Percentiles rank a stretch among this genome's conserved stretches.
Evolutionary conservation across 176 grass and related monocot genomes (phyloP).

Genomic region (Oryza glumipatula): DNA sequence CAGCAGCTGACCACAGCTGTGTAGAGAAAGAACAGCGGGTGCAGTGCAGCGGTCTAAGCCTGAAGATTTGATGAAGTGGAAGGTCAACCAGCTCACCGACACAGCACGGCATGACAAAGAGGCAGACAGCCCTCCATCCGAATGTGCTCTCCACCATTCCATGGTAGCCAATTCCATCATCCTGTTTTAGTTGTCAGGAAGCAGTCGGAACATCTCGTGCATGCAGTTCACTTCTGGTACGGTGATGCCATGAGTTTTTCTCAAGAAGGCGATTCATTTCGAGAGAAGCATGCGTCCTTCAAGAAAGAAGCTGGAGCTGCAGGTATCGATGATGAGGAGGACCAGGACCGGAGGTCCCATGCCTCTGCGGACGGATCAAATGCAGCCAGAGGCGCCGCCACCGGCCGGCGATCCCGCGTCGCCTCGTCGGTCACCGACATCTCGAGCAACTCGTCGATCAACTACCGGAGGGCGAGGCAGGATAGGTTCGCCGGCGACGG

Average conservation of each 20-base stretch:
- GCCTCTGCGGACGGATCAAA: neutral
- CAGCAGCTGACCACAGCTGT: slow-evolving; percentile 27
- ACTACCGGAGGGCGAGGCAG: slow-evolving; percentile 42
- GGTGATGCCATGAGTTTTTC: slow-evolving; percentile 52
- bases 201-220: slow-evolving; percentile 2
- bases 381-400: neutral
- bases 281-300: slow-evolving; percentile 23
- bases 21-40: neutral
- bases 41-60: neutral
- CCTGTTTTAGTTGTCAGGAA: slow-evolving; percentile 18
- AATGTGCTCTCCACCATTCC: slow-evolving; percentile 44
- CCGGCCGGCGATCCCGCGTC: slow-evolving; percentile 26
- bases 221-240: slow-evolving; percentile 15
- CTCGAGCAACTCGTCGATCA: slow-evolving; percentile 45
- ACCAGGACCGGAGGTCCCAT: neutral
- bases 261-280: slow-evolving; percentile 1
- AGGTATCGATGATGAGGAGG: slow-evolving; percentile 5
- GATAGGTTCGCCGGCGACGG: slow-evolving; percentile 44
- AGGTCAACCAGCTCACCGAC: slow-evolving; percentile 24
- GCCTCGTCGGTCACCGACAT: slow-evolving; percentile 39
- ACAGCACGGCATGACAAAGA: neutral
- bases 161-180: neutral
- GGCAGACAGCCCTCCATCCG: neutral
- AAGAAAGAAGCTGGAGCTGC: slow-evolving; percentile 32
- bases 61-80: neutral